phyloP scores from a whole-genome alignment of 1,284 basidiomycete species.

The Anthracocystis walkeri region DNA sequence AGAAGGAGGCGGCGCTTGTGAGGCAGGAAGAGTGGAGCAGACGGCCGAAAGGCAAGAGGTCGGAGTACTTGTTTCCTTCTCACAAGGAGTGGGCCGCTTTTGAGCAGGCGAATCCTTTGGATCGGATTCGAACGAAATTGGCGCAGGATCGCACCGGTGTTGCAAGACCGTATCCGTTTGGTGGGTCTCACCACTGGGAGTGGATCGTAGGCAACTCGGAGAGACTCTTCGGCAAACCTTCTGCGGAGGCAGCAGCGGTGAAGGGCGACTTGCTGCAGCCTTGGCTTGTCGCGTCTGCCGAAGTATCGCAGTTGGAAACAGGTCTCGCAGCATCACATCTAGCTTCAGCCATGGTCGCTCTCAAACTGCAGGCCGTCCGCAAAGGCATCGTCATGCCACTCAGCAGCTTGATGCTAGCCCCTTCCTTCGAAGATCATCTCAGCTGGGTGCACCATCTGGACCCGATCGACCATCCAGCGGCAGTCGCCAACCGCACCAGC shows the following conservation, averaged over 20 bases:
- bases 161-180: slow-evolving; percentile 36
- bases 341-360: slow-evolving; percentile 40
- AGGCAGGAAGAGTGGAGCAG: slow-evolving; percentile 49
- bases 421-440: slow-evolving; percentile 31
- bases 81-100: slow-evolving; percentile 41
- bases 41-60: slow-evolving; percentile 62
- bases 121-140: slow-evolving; percentile 19
- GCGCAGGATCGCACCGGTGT: slow-evolving; percentile 30
- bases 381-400: slow-evolving; percentile 42
- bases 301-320: background rate
- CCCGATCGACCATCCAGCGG: slow-evolving; percentile 31
- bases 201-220: slow-evolving; percentile 43
- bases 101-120: slow-evolving; percentile 13
- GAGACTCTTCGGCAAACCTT: slow-evolving; percentile 14
- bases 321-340: slow-evolving; percentile 16
- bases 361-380: slow-evolving; percentile 38
- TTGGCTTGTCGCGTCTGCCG: slow-evolving; percentile 22
- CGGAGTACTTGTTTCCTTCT: slow-evolving; percentile 46
- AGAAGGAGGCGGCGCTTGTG: slow-evolving; percentile 24
- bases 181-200: slow-evolving; percentile 28
- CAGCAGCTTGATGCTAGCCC: slow-evolving; percentile 36
- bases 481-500: slow-evolving; percentile 30
- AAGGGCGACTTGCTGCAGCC: background rate
- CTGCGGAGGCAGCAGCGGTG: background rate
- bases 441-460: slow-evolving; percentile 46